Base-by-base conservation (phyloP, 257 asterid species). In the Forsythia viridissima region DNA sequence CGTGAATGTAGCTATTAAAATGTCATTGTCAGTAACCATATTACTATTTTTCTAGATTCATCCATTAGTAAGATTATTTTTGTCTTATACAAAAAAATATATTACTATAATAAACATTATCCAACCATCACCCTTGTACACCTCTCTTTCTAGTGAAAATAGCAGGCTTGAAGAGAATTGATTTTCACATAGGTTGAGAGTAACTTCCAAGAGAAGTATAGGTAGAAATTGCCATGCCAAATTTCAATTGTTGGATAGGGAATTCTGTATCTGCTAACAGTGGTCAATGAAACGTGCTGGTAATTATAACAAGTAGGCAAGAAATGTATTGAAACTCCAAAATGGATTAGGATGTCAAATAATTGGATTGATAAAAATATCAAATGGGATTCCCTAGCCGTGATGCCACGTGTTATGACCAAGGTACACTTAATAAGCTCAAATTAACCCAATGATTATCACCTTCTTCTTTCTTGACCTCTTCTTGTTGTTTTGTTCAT, bases 391-490 rank as follows among this genome's bases (percentile, higher is more conserved):
- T 48, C 16, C 5, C 39, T 37, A 51, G 12, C 20, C 39, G 4
- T 21, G 16, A 51, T 10, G 21, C n/a, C n/a, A 74, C 18, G 2
- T 37, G 18, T 18, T 55, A 55, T 51, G 71, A 10, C 48, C 61
- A 37, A 6, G 41, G 24, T 38, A 70, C 52, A 13, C 68, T 37
- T 5, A 36, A 59, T 57, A 59, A 76, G 70, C 71, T 72, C 34
- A 3, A 21, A 68, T 43, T 76, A 57, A 73, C 20, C 70, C 16
- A 77, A 72, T 13, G 74, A 44, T 66, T 37, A 61, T 65, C 79
- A 91, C 96, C 94, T 88, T 92, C 92, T 93, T 93, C 92, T 81
- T 91, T 86, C 91, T 85, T 51, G 94, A 72, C 82, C 88, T 90
- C 88, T 87, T 91, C 24, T 85, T 79, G 71, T 72, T 63, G 43